These are phyloP conservation scores for Neurospora africana DNA, from an alignment of 495 filamentous ascomycete genomes.

Conservation along the genomic window DNA sequence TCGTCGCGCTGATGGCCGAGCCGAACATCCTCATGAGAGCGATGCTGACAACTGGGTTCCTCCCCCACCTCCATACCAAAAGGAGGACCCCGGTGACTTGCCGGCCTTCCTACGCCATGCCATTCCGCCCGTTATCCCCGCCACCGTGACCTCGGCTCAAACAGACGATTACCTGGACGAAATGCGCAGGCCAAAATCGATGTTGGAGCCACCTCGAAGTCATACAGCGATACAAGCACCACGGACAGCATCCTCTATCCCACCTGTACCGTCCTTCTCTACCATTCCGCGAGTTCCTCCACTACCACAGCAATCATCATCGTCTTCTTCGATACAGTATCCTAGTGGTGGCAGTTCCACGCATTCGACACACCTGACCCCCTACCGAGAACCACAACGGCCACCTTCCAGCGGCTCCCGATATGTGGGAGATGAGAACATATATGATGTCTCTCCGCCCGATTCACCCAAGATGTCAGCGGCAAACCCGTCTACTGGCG, in stretches of 20 bases:
- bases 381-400: constrained; percentile 6
- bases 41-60: constrained; percentile 91
- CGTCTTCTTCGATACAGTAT: not conserved
- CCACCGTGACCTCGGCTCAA: not conserved
- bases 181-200: constrained; percentile 4
- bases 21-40: constrained; percentile 71
- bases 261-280: constrained; percentile 9
- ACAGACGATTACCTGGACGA: not conserved
- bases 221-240: constrained; percentile 6
- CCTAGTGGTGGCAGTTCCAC: not conserved
- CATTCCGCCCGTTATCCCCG: constrained; percentile 21
- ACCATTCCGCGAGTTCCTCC: constrained; percentile 17
- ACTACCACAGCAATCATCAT: not conserved
- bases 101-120: constrained; percentile 37
- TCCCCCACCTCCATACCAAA: constrained; percentile 79
- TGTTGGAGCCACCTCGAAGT: constrained; percentile 9
- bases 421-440: constrained; percentile 28
- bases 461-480: constrained; percentile 27
- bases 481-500: constrained; percentile 3
- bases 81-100: constrained; percentile 49
- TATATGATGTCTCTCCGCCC: constrained; percentile 47
- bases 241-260: constrained; percentile 9
- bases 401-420: constrained; percentile 16
- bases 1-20: constrained; percentile 51
- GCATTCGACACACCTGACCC: not conserved